phyloP scores from a whole-genome alignment of 73 alveolate species.

The Blepharisma japonicum region DNA sequence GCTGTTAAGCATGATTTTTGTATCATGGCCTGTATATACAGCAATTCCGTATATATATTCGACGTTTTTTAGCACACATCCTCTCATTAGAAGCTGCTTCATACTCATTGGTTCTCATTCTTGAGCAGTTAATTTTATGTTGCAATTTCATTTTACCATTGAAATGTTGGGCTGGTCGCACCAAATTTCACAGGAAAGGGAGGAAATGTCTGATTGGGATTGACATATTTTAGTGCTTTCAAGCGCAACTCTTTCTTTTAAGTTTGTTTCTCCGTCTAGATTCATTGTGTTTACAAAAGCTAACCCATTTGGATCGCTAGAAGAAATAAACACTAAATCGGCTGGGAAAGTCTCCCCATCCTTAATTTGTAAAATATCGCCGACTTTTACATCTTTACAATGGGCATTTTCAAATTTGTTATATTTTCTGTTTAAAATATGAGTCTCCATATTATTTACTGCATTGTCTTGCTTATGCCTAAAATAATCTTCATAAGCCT shows the following conservation, averaged over 20 bases:
- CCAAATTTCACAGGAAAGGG: neutral
- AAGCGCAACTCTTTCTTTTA: neutral
- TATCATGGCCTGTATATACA: constrained; percentile 67
- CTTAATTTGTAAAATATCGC: constrained; percentile 58
- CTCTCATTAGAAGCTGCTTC: constrained; percentile 74
- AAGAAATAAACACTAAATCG: constrained; percentile 58
- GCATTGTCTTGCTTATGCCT: constrained; percentile 64
- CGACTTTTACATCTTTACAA: constrained; percentile 63
- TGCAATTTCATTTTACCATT: constrained; percentile 28
- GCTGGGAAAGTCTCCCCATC: constrained; percentile 75
- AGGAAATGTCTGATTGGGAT: neutral
- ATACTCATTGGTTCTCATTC: constrained; percentile 35
- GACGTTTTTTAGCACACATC: constrained; percentile 68
- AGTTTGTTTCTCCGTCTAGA: constrained; percentile 20
- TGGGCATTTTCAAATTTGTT: constrained; percentile 18
- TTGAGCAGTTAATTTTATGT: neutral
- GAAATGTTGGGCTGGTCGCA: constrained; percentile 17
- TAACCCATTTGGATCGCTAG: constrained; percentile 55
- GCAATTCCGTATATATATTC: constrained; percentile 64
- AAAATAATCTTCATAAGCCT: constrained; percentile 64
- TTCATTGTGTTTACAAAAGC: constrained; percentile 48
- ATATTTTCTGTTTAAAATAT: neutral
- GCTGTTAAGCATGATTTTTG: constrained; percentile 81
- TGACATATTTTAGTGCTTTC: neutral
- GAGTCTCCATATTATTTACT: constrained; percentile 37